These are phyloP conservation scores for Nakazawaea anatomiae DNA, from an alignment of 805 yeast genomes.

Conservation along the genomic window DNA sequence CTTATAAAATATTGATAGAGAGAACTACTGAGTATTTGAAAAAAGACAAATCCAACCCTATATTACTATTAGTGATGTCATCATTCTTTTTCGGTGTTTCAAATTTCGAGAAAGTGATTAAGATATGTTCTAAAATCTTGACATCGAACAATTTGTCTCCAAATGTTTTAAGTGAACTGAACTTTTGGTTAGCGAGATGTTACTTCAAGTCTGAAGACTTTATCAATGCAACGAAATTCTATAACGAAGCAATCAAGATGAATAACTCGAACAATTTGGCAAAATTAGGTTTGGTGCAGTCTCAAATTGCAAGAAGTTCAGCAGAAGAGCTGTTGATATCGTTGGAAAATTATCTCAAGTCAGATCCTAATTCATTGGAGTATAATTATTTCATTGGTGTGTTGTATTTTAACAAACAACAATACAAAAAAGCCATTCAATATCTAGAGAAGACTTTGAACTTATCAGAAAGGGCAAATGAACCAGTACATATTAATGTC, in stretches of 20 bases:
- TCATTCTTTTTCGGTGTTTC: slow-evolving; percentile 67
- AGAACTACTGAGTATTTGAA: slow-evolving; percentile 36
- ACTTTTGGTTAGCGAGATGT: slow-evolving; percentile 85
- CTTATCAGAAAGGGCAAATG: slow-evolving; percentile 50
- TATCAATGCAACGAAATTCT: slow-evolving; percentile 64
- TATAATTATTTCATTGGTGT: slow-evolving; percentile 72
- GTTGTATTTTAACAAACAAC: slow-evolving; percentile 43
- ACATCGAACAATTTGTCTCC: slow-evolving; percentile 10
- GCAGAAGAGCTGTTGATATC: slow-evolving; percentile 81
- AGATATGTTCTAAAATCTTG: slow-evolving; percentile 31
- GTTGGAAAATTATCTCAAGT: slow-evolving; percentile 66
- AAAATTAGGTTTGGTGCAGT: slow-evolving; percentile 78
- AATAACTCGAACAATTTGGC: slow-evolving; percentile 65
- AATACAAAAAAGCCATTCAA: slow-evolving; percentile 46
- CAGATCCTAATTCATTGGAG: slow-evolving; percentile 66
- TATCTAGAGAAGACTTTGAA: slow-evolving; percentile 67
- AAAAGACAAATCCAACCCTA: slow-evolving; percentile 44
- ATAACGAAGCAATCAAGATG: slow-evolving; percentile 63
- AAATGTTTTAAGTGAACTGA: slow-evolving; percentile 50
- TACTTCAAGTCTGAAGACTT: slow-evolving; percentile 54
- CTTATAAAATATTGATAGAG: slow-evolving; percentile 54
- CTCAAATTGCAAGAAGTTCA: slow-evolving; percentile 69
- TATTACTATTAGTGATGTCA: slow-evolving; percentile 60
- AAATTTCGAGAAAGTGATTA: slow-evolving; percentile 52
- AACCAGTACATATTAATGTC: slow-evolving; percentile 59